Percentiles rank a stretch among this genome's conserved stretches.
Evolutionary conservation across 2,329 filamentous ascomycete genomes (phyloP).

Genomic region (Dothistroma septosporum): DNA sequence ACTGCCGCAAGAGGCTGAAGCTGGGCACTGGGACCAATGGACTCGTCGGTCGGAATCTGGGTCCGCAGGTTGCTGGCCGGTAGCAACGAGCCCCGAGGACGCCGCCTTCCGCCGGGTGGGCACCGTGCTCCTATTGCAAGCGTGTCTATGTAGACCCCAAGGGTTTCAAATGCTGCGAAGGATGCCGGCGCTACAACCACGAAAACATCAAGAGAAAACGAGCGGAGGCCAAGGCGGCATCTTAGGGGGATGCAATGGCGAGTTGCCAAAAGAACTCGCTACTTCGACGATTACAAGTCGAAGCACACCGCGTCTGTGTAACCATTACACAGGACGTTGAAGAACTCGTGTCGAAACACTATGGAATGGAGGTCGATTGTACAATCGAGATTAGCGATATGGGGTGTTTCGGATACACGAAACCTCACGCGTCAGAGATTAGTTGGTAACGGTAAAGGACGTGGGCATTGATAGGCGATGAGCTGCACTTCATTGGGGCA

Average conservation of each 20-base stretch:
- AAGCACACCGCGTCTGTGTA: neutral
- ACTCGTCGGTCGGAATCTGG: conserved; percentile 25
- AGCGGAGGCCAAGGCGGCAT: conserved; percentile 7
- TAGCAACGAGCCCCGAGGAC: conserved; percentile 6
- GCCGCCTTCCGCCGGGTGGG: conserved; percentile 1
- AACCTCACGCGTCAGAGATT: neutral
- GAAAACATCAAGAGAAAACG: conserved; percentile 3
- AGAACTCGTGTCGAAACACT: neutral
- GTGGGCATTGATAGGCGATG: neutral
- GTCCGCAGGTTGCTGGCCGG: conserved; percentile 1
- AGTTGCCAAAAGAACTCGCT: conserved; percentile 5
- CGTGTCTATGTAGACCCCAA: conserved; percentile 7
- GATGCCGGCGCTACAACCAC: neutral
- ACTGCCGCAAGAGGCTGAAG: conserved; percentile 57
- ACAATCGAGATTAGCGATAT: neutral
- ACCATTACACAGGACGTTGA: neutral
- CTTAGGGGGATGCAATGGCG: conserved; percentile 3
- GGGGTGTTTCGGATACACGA: neutral
- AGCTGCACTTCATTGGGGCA: neutral
- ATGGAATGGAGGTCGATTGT: neutral
- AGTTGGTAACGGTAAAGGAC: neutral
- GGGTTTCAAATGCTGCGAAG: conserved; percentile 1
- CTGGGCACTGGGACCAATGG: conserved; percentile 31
- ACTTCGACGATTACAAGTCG: neutral
- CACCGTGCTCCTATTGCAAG: conserved; percentile 4